A percentile compares a stretch with the other conserved stretches of the same genome.
Conservation (phyloP, 805 yeast species). For the Candida gorgasii region DNA sequence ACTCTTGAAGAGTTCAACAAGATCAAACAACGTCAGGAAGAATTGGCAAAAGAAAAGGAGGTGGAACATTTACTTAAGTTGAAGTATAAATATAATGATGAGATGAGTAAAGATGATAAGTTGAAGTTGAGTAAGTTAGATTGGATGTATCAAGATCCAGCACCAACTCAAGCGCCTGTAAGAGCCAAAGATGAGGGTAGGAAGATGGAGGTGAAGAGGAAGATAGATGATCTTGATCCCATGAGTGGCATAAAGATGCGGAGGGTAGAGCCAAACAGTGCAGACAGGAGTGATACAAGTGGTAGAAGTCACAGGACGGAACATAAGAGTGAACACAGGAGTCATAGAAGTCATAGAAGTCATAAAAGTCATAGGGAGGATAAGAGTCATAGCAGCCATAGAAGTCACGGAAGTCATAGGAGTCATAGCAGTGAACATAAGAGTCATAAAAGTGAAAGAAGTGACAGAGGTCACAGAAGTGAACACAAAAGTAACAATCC, state of each 20-base stretch:
- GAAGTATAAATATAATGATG: conserved; percentile 36
- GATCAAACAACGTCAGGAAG: conserved; percentile 62
- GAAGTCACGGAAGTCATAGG: conserved; percentile 4
- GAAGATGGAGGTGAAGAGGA: background rate
- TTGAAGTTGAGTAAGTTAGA: conserved; percentile 52
- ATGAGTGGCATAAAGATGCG: conserved; percentile 6
- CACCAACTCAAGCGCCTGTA: background rate
- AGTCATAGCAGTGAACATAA: conserved; percentile 4
- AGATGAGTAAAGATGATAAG: conserved; percentile 34
- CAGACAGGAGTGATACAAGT: background rate
- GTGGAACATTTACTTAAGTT: conserved; percentile 52
- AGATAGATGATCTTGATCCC: conserved; percentile 10
- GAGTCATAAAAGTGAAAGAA: conserved; percentile 9
- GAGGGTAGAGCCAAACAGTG: background rate
- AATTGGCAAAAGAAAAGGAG: conserved; percentile 62
- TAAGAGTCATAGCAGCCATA: background rate
- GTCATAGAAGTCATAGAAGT: conserved; percentile 5
- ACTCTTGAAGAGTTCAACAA: conserved; percentile 68
- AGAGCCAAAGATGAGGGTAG: background rate
- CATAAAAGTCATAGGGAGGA: background rate
- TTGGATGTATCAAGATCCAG: conserved; percentile 83
- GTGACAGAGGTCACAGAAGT: conserved; percentile 1
- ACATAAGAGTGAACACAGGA: background rate
- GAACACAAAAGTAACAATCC: background rate
- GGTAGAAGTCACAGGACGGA: conserved; percentile 1